These are phyloP conservation scores for Trapa incisa DNA, from an alignment of 345 rosid genomes.

Conservation along the genomic window DNA sequence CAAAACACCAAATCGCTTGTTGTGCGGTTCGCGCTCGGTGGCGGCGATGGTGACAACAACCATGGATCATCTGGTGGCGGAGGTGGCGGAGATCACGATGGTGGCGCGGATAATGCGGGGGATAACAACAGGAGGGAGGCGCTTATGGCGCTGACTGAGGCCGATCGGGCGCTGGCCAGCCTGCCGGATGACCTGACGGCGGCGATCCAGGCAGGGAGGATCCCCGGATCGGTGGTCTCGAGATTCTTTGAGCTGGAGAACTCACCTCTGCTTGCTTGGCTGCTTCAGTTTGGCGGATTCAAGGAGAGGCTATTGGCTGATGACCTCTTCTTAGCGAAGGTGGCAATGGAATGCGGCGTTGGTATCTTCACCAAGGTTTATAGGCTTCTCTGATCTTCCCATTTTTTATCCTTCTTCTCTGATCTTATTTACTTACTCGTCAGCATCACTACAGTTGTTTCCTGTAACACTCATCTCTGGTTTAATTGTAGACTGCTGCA, in stretches of 20 bases:
- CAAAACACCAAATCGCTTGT: neutral
- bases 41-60: conserved; percentile 2
- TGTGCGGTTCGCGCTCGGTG: conserved; percentile 5
- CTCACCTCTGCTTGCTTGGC: conserved; percentile 34
- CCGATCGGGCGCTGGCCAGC: conserved; percentile 34
- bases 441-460: neutral
- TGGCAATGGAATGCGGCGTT: conserved; percentile 62
- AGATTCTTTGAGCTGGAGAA: conserved; percentile 49
- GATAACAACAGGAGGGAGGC: conserved; percentile 13
- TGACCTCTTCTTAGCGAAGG: conserved; percentile 58
- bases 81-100: conserved; percentile 3
- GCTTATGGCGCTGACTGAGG: conserved; percentile 23
- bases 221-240: conserved; percentile 36
- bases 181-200: conserved; percentile 52
- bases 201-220: conserved; percentile 39
- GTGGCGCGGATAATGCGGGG: conserved; percentile 11
- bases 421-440: neutral
- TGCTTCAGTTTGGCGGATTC: conserved; percentile 55
- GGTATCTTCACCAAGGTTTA: conserved; percentile 61
- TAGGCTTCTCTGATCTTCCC: neutral
- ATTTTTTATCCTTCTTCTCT: neutral
- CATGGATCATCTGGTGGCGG: neutral
- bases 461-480: neutral
- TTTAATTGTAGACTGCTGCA: conserved; percentile 66
- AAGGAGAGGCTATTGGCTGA: conserved; percentile 62